A percentile compares a stretch with the other conserved stretches of the same genome.
Conservation (phyloP, 2,329 filamentous ascomycete species). For the Paramyrothecium roridum region DNA sequence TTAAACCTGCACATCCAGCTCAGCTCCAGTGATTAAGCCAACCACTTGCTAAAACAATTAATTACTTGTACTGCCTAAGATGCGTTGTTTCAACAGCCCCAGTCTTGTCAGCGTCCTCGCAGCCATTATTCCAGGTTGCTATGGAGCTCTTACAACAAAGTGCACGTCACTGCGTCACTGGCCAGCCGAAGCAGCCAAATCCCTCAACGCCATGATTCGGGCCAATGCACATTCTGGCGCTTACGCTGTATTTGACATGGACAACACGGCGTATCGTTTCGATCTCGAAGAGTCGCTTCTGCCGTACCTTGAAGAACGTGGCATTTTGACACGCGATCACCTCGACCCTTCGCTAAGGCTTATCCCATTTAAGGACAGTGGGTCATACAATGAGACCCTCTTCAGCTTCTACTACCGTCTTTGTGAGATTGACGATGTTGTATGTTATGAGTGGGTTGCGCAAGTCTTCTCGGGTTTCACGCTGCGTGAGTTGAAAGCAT, state of each 20-base stretch:
- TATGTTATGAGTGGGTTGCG: slow-evolving; percentile 41
- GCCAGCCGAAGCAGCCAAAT: slow-evolving; percentile 29
- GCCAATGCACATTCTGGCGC: slow-evolving; percentile 32
- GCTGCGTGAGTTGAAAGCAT: slow-evolving; percentile 40
- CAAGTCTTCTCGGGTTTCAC: slow-evolving; percentile 38
- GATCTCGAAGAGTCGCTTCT: slow-evolving; percentile 41
- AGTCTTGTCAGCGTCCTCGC: no score
- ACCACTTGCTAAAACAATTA: no score
- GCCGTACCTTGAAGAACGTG: slow-evolving; percentile 38
- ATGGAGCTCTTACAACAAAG: background rate
- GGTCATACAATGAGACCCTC: slow-evolving; percentile 33
- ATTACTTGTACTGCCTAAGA: no score
- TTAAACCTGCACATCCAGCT: no score
- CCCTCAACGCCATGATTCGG: slow-evolving; percentile 33
- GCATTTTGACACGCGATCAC: slow-evolving; percentile 34
- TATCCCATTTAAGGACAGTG: slow-evolving; percentile 38
- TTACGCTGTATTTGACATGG: slow-evolving; percentile 41
- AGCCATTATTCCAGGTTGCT: no score
- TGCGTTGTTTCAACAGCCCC: no score
- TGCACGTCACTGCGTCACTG: slow-evolving; percentile 23
- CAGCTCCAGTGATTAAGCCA: no score
- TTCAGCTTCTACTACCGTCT: slow-evolving; percentile 43
- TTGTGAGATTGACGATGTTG: slow-evolving; percentile 34
- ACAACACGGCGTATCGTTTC: slow-evolving; percentile 39
- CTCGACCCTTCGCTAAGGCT: slow-evolving; percentile 36